Evolutionary conservation across 441 rosid genomes (phyloP), one percentile per base, ranked within the genome.

Genomic region (Populus hybrid): DNA sequence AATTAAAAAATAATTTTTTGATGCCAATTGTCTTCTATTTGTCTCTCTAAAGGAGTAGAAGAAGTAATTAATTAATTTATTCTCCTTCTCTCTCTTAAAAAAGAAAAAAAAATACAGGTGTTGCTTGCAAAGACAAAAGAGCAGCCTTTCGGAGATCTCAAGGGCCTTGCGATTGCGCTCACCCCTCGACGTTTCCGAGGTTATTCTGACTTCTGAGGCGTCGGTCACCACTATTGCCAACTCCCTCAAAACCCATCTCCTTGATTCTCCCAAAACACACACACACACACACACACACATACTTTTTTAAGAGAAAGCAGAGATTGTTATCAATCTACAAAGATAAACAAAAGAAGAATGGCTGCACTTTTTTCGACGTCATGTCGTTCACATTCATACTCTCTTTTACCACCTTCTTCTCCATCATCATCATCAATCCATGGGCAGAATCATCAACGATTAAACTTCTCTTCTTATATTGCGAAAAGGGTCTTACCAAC

Each of bases 91-190:
- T 26, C 16, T 42, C 46, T 64, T 65, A 14, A 32, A 5, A 32
- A 21, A 59, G 4, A 6, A 32, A 9, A 3, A 0, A 4, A 28
- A 8, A 16, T 12, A 3, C 36, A 18, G 36, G 30, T 34, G 59
- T 30, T 50, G 24, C 20, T 21, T 57, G 23, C 10, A 74, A 38
- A 2, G 72, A 68, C 67, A 59, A 57, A 20, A 64, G 67, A 75
- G 77, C 86, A 86, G 84, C 94, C 92, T 84, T 91, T 90, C 90
- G 91, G 90, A 88, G 92, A 90, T 89, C 87, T 89, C 90, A 88
- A 90, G 85, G 87, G 89, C 75, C 84, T 5, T 50, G 57, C 57
- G 7, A 14, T 16, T 14, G 57, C 2, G 57, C 57, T 80, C 26
- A 26, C 73, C 83, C 81, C 86, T 91, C 93, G 97, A 81, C 81